Evolutionary conservation across 1,139 yeast species (phyloP).

Genomic region (Sugiyamaella neomexicana): DNA sequence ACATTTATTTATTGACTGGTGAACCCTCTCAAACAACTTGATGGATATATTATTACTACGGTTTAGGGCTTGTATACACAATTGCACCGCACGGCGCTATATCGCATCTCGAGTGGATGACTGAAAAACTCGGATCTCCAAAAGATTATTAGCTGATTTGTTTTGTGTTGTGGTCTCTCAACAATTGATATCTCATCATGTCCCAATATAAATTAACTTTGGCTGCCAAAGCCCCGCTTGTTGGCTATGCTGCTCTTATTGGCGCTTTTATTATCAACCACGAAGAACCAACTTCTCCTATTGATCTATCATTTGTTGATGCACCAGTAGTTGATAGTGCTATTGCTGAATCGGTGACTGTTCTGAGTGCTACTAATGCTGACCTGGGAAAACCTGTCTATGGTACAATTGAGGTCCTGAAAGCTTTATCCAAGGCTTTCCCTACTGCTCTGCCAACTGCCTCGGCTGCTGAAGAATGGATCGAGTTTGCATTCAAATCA

Average conservation of each 20-base stretch:
- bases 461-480: conserved; percentile 52
- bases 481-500: conserved; percentile 64
- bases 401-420: conserved; percentile 49
- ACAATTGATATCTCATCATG: conserved; percentile 14
- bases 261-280: conserved; percentile 75
- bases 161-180: not conserved
- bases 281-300: conserved; percentile 49
- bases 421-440: conserved; percentile 49
- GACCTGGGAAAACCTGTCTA: conserved; percentile 43
- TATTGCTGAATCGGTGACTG: conserved; percentile 44
- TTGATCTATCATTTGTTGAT: conserved; percentile 59
- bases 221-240: conserved; percentile 83
- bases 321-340: conserved; percentile 39
- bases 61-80: conserved; percentile 4
- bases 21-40: not conserved
- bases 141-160: not conserved
- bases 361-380: conserved; percentile 45
- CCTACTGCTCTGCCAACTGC: conserved; percentile 38
- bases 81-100: conserved; percentile 3
- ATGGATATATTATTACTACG: not conserved
- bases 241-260: conserved; percentile 77
- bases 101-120: not conserved
- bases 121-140: conserved; percentile 11
- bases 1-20: not conserved
- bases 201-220: conserved; percentile 48